Conservation (phyloP, 176 grass and related monocot genomes). For the Musa acuminata region DNA sequence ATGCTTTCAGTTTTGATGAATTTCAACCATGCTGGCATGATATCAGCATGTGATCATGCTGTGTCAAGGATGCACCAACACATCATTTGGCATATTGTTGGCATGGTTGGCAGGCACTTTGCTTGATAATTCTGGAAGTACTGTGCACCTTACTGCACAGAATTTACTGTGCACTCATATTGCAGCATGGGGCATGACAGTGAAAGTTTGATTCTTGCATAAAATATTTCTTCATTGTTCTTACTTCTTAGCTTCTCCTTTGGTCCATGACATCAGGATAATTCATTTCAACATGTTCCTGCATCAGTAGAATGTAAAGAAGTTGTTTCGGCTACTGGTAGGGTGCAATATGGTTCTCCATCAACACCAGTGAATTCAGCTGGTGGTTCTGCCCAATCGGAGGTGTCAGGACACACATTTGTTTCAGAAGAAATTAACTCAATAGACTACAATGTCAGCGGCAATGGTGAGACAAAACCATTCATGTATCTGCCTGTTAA, state of each 20-base stretch:
- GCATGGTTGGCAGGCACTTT: no score
- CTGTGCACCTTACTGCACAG: no score
- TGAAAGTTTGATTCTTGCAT: not conserved
- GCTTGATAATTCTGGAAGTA: no score
- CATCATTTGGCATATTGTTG: no score
- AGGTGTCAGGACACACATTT: conserved; percentile 32
- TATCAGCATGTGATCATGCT: not conserved
- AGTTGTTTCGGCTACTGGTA: conserved; percentile 23
- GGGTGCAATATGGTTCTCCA: conserved; percentile 42
- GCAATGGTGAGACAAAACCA: conserved; percentile 38
- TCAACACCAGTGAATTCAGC: conserved; percentile 40
- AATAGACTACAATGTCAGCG: conserved; percentile 28
- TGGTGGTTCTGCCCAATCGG: conserved; percentile 51
- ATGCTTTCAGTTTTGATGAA: not conserved
- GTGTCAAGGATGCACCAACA: not conserved
- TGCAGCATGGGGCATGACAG: not conserved
- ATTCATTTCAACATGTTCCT: conserved; percentile 10
- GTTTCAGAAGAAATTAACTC: conserved; percentile 69
- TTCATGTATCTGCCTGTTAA: no score
- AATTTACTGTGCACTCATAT: not conserved
- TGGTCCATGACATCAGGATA: not conserved
- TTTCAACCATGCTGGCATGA: not conserved
- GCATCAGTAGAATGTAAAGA: conserved; percentile 34
- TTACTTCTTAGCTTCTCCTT: not conserved
- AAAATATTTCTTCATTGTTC: not conserved